phyloP scores from a whole-genome alignment of 352 stramenopile species.

The Pythium pectinolyticum region DNA sequence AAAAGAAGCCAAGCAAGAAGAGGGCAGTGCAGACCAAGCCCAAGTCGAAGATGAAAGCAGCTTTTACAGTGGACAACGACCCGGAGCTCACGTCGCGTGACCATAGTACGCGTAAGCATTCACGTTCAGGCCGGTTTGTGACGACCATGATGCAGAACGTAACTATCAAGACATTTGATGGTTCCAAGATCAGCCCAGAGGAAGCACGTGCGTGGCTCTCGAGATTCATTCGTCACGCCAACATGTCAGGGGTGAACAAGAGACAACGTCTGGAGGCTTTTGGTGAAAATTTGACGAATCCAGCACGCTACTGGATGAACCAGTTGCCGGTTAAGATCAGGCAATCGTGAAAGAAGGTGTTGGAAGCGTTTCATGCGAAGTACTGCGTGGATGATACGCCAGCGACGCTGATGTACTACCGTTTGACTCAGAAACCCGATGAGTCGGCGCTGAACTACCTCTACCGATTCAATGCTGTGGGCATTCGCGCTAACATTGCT shows the following conservation, averaged over 20 bases:
- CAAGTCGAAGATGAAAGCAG: too few relatives aligned
- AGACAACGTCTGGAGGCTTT: slow-evolving; percentile 18
- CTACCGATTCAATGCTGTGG: slow-evolving; percentile 10
- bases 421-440: slow-evolving; percentile 7
- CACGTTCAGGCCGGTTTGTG: too few relatives aligned
- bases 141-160: slow-evolving; percentile 3
- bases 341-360: background rate
- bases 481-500: background rate
- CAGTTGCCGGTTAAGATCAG: background rate
- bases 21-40: too few relatives aligned
- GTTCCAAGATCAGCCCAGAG: background rate
- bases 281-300: slow-evolving; percentile 3
- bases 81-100: slow-evolving; percentile 1
- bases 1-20: too few relatives aligned
- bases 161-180: background rate
- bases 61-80: too few relatives aligned
- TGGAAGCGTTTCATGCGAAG: background rate
- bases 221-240: background rate
- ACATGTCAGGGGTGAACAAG: background rate
- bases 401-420: background rate
- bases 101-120: too few relatives aligned
- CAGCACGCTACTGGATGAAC: slow-evolving; percentile 11
- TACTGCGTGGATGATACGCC: slow-evolving; percentile 3
- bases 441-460: slow-evolving; percentile 10
- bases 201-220: slow-evolving; percentile 1